Conservation (phyloP, 2,329 filamentous ascomycete genomes). For the Neonectria neomacrospora region DNA sequence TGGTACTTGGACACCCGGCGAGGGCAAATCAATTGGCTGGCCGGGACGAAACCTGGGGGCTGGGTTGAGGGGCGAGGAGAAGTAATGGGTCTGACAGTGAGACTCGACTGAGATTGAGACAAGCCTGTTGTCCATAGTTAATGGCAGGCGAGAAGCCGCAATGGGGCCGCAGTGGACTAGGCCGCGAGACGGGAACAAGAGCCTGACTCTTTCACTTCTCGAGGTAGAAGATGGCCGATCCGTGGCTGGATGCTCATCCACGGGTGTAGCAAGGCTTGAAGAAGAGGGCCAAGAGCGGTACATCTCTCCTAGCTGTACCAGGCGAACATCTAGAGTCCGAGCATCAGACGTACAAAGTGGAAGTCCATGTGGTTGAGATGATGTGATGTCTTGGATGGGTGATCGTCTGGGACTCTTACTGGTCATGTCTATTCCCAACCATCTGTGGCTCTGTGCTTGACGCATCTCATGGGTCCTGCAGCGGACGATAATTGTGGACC, state of each 20-base stretch:
- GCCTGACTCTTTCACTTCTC: background rate
- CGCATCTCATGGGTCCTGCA: constrained; percentile 4
- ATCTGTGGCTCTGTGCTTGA: background rate
- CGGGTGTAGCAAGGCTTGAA: background rate
- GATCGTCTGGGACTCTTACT: background rate
- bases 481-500: constrained; percentile 7
- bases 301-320: background rate
- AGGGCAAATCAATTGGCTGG: constrained; percentile 2
- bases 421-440: background rate
- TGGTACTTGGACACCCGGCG: constrained; percentile 4
- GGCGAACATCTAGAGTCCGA: background rate
- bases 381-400: background rate
- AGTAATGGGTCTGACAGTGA: constrained; percentile 3
- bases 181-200: background rate
- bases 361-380: background rate
- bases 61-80: background rate
- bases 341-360: background rate
- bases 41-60: constrained; percentile 6
- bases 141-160: constrained; percentile 32
- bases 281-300: background rate
- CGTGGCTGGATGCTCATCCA: background rate
- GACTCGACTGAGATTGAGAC: constrained; percentile 23
- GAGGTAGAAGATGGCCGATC: background rate
- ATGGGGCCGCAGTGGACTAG: constrained; percentile 25
- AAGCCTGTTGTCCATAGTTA: constrained; percentile 11